A percentile compares a stretch with the other conserved stretches of the same genome.
Evolutionary conservation across 2,329 filamentous ascomycete genomes (phyloP).

Genomic region (Diplodia corticola): DNA sequence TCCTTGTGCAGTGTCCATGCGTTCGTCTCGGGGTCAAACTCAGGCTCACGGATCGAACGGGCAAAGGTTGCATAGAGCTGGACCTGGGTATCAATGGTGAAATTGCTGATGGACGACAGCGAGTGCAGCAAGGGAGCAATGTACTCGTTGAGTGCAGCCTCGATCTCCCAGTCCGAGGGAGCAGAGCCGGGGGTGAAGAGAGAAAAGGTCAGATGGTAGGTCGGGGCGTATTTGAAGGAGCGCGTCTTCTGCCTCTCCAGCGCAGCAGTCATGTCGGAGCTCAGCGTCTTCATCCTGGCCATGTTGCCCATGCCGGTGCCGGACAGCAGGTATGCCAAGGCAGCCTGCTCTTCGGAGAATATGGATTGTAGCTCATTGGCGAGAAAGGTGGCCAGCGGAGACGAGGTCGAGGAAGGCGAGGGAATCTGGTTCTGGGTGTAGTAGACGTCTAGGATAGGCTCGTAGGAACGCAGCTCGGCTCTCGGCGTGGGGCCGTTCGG

Average conservation of each 20-base stretch:
- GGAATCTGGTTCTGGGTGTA: slow-evolving; percentile 72
- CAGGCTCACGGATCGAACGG: slow-evolving; percentile 60
- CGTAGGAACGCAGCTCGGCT: slow-evolving; percentile 67
- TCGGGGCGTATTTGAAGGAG: slow-evolving; percentile 86
- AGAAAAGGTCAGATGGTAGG: slow-evolving; percentile 94
- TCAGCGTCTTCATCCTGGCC: slow-evolving; percentile 54
- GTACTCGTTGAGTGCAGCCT: slow-evolving; percentile 76
- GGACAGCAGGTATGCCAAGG: slow-evolving; percentile 58
- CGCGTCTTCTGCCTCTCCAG: slow-evolving; percentile 71
- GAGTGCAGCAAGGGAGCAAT: slow-evolving; percentile 79
- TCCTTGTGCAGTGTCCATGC: slow-evolving; percentile 75
- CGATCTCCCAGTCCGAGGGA: slow-evolving; percentile 90
- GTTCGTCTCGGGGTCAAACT: slow-evolving; percentile 54
- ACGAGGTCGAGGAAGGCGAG: slow-evolving; percentile 67
- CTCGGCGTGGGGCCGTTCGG: slow-evolving; percentile 53
- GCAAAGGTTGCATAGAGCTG: slow-evolving; percentile 81
- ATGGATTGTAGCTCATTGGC: slow-evolving; percentile 74
- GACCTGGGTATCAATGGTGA: slow-evolving; percentile 93
- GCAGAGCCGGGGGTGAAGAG: slow-evolving; percentile 77
- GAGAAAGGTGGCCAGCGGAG: slow-evolving; percentile 72
- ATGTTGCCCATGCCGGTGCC: slow-evolving; percentile 44
- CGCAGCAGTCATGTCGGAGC: slow-evolving; percentile 49
- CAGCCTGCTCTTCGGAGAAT: slow-evolving; percentile 86
- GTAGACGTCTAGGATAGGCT: slow-evolving; percentile 71
- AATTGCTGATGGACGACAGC: slow-evolving; percentile 83